Evolutionary conservation across 2,329 filamentous ascomycete genomes (phyloP).

Genomic region (Diplodia intermedia): DNA sequence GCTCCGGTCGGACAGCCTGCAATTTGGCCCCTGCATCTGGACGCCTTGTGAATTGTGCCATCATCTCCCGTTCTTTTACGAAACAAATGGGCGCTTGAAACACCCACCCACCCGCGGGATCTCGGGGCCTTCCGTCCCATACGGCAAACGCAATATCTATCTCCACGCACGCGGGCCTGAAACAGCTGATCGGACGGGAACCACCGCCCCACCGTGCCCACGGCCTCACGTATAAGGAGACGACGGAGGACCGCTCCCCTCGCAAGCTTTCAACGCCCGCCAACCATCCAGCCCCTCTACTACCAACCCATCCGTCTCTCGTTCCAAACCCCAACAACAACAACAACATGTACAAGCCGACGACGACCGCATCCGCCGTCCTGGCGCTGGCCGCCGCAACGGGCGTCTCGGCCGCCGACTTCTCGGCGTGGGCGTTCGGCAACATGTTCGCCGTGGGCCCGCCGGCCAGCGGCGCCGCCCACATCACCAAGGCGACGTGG

Average conservation of each 20-base stretch:
- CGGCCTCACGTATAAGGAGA: neutral
- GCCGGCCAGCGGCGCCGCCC: conserved; percentile 6
- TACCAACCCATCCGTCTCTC: neutral
- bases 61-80: neutral
- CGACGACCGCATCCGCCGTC: neutral
- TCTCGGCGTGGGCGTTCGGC: conserved; percentile 28
- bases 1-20: neutral
- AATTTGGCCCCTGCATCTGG: neutral
- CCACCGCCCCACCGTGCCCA: neutral
- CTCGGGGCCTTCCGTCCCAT: neutral
- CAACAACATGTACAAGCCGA: neutral
- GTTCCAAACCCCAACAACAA: neutral
- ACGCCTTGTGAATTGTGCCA: neutral
- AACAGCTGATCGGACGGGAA: neutral
- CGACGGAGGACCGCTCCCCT: neutral
- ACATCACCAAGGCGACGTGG: conserved; percentile 33
- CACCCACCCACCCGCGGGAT: neutral
- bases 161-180: neutral
- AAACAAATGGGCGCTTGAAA: neutral
- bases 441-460: conserved; percentile 33
- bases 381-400: neutral
- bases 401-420: conserved; percentile 14
- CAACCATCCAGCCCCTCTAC: neutral
- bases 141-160: neutral
- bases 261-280: neutral